Evolutionary conservation across 371 early-diverging fungal genomes (phyloP).

Genomic region (Saksenaea vasiformis): DNA sequence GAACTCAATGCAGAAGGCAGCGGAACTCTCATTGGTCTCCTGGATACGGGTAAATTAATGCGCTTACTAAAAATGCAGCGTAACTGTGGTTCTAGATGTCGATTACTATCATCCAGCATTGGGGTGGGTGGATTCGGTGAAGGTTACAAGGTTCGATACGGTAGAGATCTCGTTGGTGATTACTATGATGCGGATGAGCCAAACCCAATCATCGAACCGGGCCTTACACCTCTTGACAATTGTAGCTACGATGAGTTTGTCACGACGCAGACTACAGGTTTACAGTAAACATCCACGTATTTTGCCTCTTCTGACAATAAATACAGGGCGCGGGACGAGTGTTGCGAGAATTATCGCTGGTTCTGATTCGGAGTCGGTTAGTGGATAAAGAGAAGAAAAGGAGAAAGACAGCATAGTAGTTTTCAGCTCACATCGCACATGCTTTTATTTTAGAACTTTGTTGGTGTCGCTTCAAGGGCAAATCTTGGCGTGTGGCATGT

Average conservation of each 20-base stretch:
- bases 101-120: constrained; percentile 73
- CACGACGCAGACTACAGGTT: constrained; percentile 23
- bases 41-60: constrained; percentile 70
- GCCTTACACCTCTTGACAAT: constrained; percentile 41
- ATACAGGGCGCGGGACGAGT: constrained; percentile 67
- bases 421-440: no score
- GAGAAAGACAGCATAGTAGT: background rate
- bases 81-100: no score
- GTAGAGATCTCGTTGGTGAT: constrained; percentile 66
- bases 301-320: background rate
- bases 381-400: background rate
- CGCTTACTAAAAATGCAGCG: no score
- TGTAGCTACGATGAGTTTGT: constrained; percentile 43
- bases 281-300: background rate
- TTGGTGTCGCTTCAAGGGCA: constrained; percentile 65
- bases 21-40: constrained; percentile 73
- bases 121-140: constrained; percentile 70
- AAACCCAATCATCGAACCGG: constrained; percentile 19
- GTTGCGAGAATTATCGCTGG: constrained; percentile 73
- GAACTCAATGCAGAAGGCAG: constrained; percentile 55
- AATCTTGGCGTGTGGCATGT: constrained; percentile 58
- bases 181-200: constrained; percentile 37
- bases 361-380: constrained; percentile 39
- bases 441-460: constrained; percentile 35
- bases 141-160: constrained; percentile 57